Percentiles rank a stretch among this genome's conserved stretches.
phyloP scores from a whole-genome alignment of 1,284 basidiomycete genomes.

The Acaromyces ingoldii region DNA sequence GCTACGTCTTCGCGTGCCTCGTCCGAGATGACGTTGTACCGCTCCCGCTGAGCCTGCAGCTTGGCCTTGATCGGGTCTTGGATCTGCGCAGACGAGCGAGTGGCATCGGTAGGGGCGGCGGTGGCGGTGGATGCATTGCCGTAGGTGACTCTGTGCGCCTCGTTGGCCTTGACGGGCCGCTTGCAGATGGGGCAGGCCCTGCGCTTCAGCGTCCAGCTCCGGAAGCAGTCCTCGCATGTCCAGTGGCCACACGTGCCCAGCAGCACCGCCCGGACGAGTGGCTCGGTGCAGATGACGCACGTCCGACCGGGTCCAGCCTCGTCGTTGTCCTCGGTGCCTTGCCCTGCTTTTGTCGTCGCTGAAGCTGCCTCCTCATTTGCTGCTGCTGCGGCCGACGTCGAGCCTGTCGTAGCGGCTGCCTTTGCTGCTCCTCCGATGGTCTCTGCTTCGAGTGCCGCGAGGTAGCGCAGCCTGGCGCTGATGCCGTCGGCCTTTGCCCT shows the following conservation, averaged over 20 bases:
- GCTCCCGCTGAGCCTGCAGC: background rate
- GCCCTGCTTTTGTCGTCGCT: background rate
- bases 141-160: slow-evolving; percentile 44
- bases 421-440: too few species aligned
- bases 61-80: background rate
- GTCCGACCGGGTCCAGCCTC: background rate
- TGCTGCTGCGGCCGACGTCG: too few species aligned
- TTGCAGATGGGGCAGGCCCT: slow-evolving; percentile 33
- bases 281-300: slow-evolving; percentile 37
- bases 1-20: slow-evolving; percentile 15
- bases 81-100: background rate
- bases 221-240: slow-evolving; percentile 43
- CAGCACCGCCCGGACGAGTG: slow-evolving; percentile 36
- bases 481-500: slow-evolving; percentile 24
- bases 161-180: slow-evolving; percentile 26
- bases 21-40: slow-evolving; percentile 22
- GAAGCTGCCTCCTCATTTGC: background rate
- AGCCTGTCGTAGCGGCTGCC: too few species aligned
- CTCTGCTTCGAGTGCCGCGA: slow-evolving; percentile 26
- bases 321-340: background rate
- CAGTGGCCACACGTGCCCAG: slow-evolving; percentile 42
- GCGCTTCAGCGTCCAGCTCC: slow-evolving; percentile 36
- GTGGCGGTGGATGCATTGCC: background rate
- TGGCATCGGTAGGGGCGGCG: background rate
- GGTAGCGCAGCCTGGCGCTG: slow-evolving; percentile 34